Evolutionary conservation across 768 basidiomycete species (phyloP), one percentile per base, ranked within the genome.

Genomic region (Fibroporia radiculosa): DNA sequence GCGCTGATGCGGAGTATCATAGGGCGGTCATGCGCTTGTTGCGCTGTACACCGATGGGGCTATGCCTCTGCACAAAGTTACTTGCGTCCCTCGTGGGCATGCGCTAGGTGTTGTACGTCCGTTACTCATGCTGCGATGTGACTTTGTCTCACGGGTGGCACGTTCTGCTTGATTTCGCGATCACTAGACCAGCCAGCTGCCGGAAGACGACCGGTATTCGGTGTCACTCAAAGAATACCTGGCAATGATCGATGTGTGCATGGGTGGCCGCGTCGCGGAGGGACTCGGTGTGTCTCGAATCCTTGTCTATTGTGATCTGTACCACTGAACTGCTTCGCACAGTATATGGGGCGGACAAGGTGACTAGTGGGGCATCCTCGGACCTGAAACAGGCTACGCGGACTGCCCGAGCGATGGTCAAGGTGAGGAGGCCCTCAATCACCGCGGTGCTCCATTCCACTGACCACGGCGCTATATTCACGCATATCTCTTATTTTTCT

Each of bases 1-100:
- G 13, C 20, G 16, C 20, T 35, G 14, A 8, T 35, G 34, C 34
- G 10, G 34, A 7, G 22, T 46, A 13, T 18, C 36, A 48, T 54
- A 88, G 84, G 89, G 88, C 48, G 93, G 91, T 27, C 93, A 97
- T 62, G 91, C 93, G 23, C 73, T 97, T n/a, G 82, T 93, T 20
- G 93, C 95, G 5, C 69, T 98, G 38, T 92, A 92, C 62, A 98
- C 96, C 1, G 78, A 88, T 50, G 95, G 93, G 40, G 92, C 93
- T 33, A 92, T 93, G 78, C 96, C 96, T 32, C 66, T 99, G 50
- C 93, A 98, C 65, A 96, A 96, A 69, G 95, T 98, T 26, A 98
- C 95, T 20, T 96, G 95, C 61, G 78, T 99, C 42, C 95, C 95
- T 31, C 86, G 96, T 55, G 96, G 96, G 22, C 87, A 95, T 59